Evolutionary conservation across 2,329 filamentous ascomycete species (phyloP).

Genomic region (Ceratocystis variospora): DNA sequence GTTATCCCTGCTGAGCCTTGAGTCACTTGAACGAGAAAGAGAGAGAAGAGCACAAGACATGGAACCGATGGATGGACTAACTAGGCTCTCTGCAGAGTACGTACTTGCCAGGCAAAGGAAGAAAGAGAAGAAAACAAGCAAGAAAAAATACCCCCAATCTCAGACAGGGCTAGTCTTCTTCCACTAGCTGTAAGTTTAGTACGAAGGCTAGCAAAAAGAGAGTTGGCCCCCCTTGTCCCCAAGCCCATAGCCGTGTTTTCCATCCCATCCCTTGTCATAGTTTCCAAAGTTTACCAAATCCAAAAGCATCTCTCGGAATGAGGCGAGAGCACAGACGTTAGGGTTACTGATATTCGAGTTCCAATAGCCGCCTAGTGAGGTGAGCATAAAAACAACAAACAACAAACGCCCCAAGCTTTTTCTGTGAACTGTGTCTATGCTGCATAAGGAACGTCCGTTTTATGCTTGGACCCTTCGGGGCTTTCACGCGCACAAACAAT

Average conservation of each 20-base stretch:
- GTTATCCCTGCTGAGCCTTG: neutral
- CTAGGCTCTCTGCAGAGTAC: neutral
- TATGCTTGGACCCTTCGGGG: neutral
- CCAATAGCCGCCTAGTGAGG: neutral
- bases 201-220: neutral
- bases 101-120: neutral
- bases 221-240: neutral
- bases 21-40: neutral
- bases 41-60: neutral
- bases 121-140: neutral
- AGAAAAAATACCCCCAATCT: neutral
- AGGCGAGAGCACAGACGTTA: neutral
- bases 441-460: neutral
- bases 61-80: neutral
- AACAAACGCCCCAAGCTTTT: neutral
- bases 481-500: constrained; percentile 2
- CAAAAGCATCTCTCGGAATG: neutral
- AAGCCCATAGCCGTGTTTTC: neutral
- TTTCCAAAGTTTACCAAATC: neutral
- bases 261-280: neutral
- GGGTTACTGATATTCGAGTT: neutral
- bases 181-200: neutral
- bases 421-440: constrained; percentile 1
- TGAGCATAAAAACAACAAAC: neutral
- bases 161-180: neutral